These are phyloP conservation scores for Camelina laxa DNA, from an alignment of 345 rosid species.

Conservation along the genomic window DNA sequence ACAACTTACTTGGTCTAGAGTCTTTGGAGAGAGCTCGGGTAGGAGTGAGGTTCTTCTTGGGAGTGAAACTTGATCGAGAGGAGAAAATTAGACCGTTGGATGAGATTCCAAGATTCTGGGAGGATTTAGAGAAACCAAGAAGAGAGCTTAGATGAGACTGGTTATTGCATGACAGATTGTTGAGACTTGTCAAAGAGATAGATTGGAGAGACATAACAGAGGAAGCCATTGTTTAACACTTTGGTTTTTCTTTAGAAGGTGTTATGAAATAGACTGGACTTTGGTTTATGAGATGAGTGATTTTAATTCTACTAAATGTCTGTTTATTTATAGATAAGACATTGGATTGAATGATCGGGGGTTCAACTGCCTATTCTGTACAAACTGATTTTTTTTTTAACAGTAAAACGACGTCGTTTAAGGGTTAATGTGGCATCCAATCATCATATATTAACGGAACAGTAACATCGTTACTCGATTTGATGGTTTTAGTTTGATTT, in stretches of 20 bases:
- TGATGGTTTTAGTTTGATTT: no score
- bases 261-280: background rate
- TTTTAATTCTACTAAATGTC: conserved; percentile 13
- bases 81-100: conserved; percentile 32
- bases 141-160: conserved; percentile 28
- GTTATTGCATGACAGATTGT: conserved; percentile 14
- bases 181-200: conserved; percentile 23
- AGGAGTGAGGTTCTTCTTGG: conserved; percentile 16
- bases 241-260: background rate
- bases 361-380: no score
- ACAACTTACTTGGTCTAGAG: conserved; percentile 36
- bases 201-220: conserved; percentile 31
- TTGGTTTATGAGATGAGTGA: conserved; percentile 15
- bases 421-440: no score
- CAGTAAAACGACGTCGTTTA: no score
- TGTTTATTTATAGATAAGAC: background rate
- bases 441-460: no score
- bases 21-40: conserved; percentile 25
- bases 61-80: conserved; percentile 22
- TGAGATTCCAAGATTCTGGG: conserved; percentile 31
- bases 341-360: background rate
- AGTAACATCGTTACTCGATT: no score
- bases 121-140: conserved; percentile 33
- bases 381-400: no score
- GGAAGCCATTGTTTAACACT: conserved; percentile 25